A percentile compares a stretch with the other conserved stretches of the same genome.
Evolutionary conservation across 345 rosid genomes (phyloP).

Genomic region (Acer saccharum): DNA sequence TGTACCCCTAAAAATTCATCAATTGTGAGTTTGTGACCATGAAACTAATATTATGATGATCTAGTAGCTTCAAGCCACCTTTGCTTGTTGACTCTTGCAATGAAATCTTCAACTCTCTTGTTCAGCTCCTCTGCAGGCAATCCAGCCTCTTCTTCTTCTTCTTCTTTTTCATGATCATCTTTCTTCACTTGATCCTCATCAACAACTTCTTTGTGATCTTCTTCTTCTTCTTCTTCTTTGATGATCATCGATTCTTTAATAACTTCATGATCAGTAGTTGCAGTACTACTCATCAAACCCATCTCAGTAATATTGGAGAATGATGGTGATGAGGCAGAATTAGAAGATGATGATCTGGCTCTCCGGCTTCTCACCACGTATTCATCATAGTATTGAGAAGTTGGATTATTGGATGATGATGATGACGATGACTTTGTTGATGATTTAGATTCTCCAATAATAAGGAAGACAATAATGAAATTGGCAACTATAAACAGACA

Average conservation of each 20-base stretch:
- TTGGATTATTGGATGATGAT: constrained; percentile 18
- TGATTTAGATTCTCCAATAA: constrained; percentile 45
- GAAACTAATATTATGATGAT: neutral
- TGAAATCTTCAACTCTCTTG: constrained; percentile 62
- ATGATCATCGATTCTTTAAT: neutral
- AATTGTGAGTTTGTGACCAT: no score
- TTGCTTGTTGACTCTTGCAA: constrained; percentile 63
- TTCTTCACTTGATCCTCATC: neutral
- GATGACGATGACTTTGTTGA: neutral
- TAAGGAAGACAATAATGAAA: constrained; percentile 51
- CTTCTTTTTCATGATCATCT: neutral
- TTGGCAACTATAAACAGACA: constrained; percentile 55
- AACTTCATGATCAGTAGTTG: neutral
- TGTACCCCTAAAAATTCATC: no score
- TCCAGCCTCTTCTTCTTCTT: constrained; percentile 31
- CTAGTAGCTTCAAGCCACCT: constrained; percentile 52
- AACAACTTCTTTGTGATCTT: neutral
- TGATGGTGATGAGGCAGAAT: neutral
- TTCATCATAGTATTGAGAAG: constrained; percentile 40
- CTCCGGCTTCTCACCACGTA: constrained; percentile 40
- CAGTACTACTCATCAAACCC: neutral
- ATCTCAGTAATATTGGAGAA: neutral
- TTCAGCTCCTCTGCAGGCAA: constrained; percentile 51
- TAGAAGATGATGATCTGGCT: neutral
- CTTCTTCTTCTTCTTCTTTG: neutral